Conservation (phyloP, 495 filamentous ascomycete species). For the Podospora pseudopauciseta region DNA sequence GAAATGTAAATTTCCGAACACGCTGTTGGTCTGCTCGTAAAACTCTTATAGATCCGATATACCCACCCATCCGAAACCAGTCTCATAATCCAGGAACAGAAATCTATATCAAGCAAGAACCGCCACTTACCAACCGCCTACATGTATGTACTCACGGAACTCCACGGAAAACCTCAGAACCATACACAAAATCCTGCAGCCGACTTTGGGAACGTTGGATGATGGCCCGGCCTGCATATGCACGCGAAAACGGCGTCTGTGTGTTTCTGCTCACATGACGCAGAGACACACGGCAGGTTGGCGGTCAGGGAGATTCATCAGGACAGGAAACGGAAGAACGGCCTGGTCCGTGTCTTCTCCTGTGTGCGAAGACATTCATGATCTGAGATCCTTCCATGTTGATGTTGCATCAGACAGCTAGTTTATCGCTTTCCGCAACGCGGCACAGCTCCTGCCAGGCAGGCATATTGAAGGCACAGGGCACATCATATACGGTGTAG, state of each 20-base stretch:
- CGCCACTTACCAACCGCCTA: no score
- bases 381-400: no score
- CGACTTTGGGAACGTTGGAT: not conserved
- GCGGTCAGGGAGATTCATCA: not conserved
- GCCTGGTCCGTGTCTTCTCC: not conserved
- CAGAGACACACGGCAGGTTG: not conserved
- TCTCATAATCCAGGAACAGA: not conserved
- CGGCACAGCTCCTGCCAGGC: no score
- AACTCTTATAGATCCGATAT: not conserved
- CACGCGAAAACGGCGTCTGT: not conserved
- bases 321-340: not conserved
- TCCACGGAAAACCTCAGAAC: not conserved
- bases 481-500: no score
- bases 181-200: no score
- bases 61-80: not conserved
- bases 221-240: not conserved
- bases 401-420: no score
- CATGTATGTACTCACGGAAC: not conserved
- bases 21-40: not conserved
- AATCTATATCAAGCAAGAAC: no score
- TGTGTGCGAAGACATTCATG: no score
- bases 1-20: not conserved
- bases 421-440: no score
- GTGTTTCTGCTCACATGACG: conserved; percentile 16
- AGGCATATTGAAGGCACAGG: no score